Base-by-base conservation (phyloP, 208 protist species). In the Wallacemonas sp. region DNA sequence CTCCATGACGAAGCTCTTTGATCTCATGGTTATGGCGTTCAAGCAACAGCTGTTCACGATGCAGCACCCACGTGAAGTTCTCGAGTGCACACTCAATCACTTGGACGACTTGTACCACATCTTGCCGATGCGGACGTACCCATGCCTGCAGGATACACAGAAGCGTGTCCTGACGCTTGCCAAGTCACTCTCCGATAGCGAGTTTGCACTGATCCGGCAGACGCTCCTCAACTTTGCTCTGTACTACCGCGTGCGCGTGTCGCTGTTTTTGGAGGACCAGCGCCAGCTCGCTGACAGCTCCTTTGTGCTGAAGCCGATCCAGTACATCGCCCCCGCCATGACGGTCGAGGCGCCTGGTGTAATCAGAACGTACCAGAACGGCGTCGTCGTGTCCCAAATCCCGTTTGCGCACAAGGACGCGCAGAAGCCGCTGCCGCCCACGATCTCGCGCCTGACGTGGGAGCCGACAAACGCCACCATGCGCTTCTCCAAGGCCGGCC, bases 1-100 rank as follows among this genome's bases (percentile, higher is more conserved):
- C 48, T 93, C 82, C 2, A 93, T 96, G 87, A 80, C 84, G 9
- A 97, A 97, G 80, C 75, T 98, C 11, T 97, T 90, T 74, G 96
- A 98, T 44, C 74, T 98, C 4, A 96, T 98, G 76, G 81, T 76
- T 26, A 97, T 97, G 90, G 88, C 81, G n/a, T 69, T 97, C 32
- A 98, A 98, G 75, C 94, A 96, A 36, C 89, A 97, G 65, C 12
- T 97, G 21, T 52, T 93, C 33, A 75, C 75, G 0, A 69, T 90
- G 57, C 73, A 75, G 14, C 87, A 96, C 46, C 92, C 96, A 1
- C 47, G 81, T 23, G 94, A 97, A 65, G 49, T 98, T 43, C 43
- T 96, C 6, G 87, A 92, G 63, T 69, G 91, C 30, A 98, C 92
- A 3, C 62, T 93, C 26, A 96, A 93, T 70, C 93, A 97, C 64